Evolutionary conservation across 345 rosid species (phyloP).

Genomic region (Murraya paniculata): DNA sequence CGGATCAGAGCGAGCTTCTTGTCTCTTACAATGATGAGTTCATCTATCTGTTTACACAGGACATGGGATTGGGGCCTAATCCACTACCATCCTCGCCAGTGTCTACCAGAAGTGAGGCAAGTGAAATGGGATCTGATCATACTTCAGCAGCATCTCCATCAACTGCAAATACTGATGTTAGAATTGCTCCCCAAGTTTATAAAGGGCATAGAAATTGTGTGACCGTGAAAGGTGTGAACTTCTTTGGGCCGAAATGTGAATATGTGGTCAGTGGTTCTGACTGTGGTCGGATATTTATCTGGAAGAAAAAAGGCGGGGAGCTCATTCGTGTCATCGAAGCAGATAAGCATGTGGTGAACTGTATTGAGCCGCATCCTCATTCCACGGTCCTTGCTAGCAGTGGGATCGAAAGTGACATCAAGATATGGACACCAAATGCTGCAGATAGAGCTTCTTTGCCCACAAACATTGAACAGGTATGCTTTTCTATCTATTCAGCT

Average conservation of each 20-base stretch:
- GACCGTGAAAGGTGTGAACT: conserved; percentile 85
- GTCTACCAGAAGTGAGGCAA: conserved; percentile 31
- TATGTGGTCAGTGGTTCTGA: conserved; percentile 97
- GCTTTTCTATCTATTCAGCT: conserved; percentile 7
- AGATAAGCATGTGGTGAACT: conserved; percentile 78
- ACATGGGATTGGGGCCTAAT: conserved; percentile 76
- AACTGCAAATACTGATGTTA: conserved; percentile 21
- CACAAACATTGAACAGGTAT: conserved; percentile 65
- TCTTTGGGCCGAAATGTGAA: conserved; percentile 81
- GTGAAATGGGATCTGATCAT: conserved; percentile 23
- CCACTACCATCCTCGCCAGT: conserved; percentile 34
- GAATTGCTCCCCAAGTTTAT: conserved; percentile 51
- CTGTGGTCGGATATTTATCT: conserved; percentile 89
- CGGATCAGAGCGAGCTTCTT: conserved; percentile 87
- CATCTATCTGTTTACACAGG: conserved; percentile 68
- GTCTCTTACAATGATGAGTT: conserved; percentile 71
- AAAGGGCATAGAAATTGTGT: conserved; percentile 71
- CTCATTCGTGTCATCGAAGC: conserved; percentile 78
- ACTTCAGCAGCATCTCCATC: conserved; percentile 23
- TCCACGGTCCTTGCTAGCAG: conserved; percentile 70
- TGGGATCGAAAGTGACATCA: conserved; percentile 80
- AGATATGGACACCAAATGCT: conserved; percentile 82
- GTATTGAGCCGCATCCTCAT: conserved; percentile 82
- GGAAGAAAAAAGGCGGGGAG: conserved; percentile 82
- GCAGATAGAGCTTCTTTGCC: conserved; percentile 67